These are phyloP conservation scores for Hygrophoropsis aurantiaca DNA, from an alignment of 768 basidiomycete genomes.

Conservation along the genomic window DNA sequence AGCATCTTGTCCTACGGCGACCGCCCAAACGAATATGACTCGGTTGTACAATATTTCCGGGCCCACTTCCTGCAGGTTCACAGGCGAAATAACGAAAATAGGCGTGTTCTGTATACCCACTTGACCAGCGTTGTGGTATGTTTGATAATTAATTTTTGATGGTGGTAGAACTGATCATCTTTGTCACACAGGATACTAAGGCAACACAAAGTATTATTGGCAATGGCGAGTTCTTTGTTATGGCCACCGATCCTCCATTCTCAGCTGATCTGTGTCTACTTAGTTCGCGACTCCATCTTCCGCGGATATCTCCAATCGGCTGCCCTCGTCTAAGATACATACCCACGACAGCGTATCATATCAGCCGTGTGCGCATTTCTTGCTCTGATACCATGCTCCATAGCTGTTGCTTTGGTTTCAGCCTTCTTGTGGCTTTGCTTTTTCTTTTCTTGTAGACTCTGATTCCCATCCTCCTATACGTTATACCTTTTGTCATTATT, in stretches of 20 bases:
- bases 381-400: not conserved
- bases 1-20: constrained; percentile 84
- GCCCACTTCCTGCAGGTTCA: constrained; percentile 84
- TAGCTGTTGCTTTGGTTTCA: not conserved
- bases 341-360: not conserved
- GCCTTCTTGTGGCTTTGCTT: not conserved
- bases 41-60: constrained; percentile 83
- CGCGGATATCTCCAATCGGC: constrained; percentile 73
- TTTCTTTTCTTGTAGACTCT: not conserved
- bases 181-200: constrained; percentile 63
- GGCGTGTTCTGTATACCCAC: constrained; percentile 79
- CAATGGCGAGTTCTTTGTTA: constrained; percentile 54
- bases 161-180: constrained; percentile 3
- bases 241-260: too few relatives aligned
- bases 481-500: too few relatives aligned
- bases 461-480: too few relatives aligned
- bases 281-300: constrained; percentile 76
- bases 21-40: constrained; percentile 78
- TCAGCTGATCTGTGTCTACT: constrained; percentile 11
- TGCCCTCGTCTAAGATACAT: constrained; percentile 52
- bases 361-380: not conserved
- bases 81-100: constrained; percentile 74
- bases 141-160: constrained; percentile 6
- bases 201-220: constrained; percentile 82
- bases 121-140: constrained; percentile 78